Conservation (phyloP, 495 filamentous ascomycete species). For the Podospora tetraspora region DNA sequence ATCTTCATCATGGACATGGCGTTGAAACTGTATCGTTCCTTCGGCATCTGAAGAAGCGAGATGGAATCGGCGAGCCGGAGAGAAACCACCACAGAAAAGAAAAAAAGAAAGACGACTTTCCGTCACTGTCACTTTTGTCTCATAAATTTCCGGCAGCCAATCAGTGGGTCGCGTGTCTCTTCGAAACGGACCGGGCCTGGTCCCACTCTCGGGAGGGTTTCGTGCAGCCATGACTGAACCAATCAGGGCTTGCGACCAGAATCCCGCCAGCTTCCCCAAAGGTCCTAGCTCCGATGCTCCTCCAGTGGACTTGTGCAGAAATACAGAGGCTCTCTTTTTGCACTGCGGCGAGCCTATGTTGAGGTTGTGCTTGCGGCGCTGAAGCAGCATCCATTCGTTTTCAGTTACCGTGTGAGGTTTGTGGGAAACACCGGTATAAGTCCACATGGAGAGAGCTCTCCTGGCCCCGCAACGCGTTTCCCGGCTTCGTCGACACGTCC, state of each 20-base stretch:
- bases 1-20: not conserved
- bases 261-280: not conserved
- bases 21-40: not conserved
- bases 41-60: not conserved
- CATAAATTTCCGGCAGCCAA: constrained; percentile 14
- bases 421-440: not conserved
- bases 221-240: constrained; percentile 11
- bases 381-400: constrained; percentile 9
- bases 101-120: not conserved
- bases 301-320: not conserved
- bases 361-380: constrained; percentile 3
- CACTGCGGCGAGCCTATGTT: not conserved
- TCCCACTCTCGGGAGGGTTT: constrained; percentile 10
- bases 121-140: not conserved
- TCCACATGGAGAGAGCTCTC: not conserved
- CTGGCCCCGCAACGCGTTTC: not conserved
- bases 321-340: not conserved
- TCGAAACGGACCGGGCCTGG: constrained; percentile 6
- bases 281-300: not conserved
- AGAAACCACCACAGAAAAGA: not conserved
- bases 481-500: not conserved
- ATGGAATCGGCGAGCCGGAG: not conserved
- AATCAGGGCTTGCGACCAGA: not conserved
- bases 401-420: not conserved
- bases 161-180: not conserved